phyloP scores from a whole-genome alignment of 371 early-diverging fungal species.

The Mucor plumbeus region DNA sequence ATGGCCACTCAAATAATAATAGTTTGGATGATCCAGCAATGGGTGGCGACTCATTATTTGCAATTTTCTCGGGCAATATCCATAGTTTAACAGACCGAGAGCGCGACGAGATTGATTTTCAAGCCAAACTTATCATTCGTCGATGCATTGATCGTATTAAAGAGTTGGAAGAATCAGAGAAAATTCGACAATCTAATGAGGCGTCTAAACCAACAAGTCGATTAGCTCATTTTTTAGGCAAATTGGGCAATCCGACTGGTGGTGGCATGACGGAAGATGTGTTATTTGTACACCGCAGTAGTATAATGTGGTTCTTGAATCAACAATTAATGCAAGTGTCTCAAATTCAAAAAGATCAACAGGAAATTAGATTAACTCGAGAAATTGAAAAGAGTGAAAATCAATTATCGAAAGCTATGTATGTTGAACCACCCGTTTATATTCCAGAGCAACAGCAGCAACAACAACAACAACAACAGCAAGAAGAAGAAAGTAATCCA shows the following conservation, averaged over 20 bases:
- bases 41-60: constrained; percentile 34
- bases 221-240: constrained; percentile 30
- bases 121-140: constrained; percentile 60
- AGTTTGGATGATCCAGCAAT: background rate
- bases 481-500: constrained; percentile 11
- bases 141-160: constrained; percentile 60
- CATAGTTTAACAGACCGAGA: constrained; percentile 51
- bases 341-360: constrained; percentile 57
- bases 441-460: background rate
- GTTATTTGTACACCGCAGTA: constrained; percentile 53
- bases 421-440: background rate
- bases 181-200: constrained; percentile 28
- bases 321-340: constrained; percentile 58
- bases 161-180: constrained; percentile 54
- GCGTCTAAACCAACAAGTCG: constrained; percentile 18
- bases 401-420: constrained; percentile 33
- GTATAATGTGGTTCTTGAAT: constrained; percentile 60
- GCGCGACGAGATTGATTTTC: constrained; percentile 66
- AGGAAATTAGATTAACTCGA: constrained; percentile 54
- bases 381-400: constrained; percentile 61
- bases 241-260: background rate
- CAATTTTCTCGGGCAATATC: constrained; percentile 39
- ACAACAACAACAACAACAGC: constrained; percentile 4
- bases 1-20: background rate
- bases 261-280: constrained; percentile 37